phyloP scores from a whole-genome alignment of 176 grass and related monocot genomes.

The Ampelocalamus luodianensis region DNA sequence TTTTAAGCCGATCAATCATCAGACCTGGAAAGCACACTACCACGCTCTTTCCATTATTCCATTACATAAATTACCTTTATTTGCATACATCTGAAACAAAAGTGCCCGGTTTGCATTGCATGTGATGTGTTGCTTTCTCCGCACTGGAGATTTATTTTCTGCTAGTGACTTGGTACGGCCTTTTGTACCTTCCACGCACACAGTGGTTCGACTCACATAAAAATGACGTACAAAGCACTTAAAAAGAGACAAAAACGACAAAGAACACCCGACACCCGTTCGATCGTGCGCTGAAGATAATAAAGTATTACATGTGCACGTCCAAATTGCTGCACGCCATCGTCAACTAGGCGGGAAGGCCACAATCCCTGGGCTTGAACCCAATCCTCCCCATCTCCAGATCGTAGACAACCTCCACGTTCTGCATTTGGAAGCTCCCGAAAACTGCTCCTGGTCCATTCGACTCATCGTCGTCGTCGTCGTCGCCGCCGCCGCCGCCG shows the following conservation, averaged over 20 bases:
- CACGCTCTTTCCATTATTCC: background rate
- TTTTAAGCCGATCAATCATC: background rate
- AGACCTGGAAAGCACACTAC: background rate
- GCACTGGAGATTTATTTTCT: background rate
- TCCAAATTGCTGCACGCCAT: background rate
- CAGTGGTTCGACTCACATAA: background rate
- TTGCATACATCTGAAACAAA: background rate
- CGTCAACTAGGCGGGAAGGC: background rate
- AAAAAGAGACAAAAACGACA: background rate
- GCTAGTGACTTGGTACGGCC: background rate
- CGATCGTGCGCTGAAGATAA: background rate
- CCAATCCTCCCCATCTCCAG: conserved; percentile 44
- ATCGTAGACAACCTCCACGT: conserved; percentile 59
- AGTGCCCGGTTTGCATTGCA: background rate
- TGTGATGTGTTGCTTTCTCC: background rate
- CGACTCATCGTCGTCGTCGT: background rate
- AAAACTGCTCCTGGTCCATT: conserved; percentile 40
- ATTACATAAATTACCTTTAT: background rate
- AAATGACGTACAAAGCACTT: background rate
- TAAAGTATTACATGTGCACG: background rate
- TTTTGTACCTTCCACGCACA: background rate
- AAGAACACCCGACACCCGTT: background rate
- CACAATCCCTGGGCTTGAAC: conserved; percentile 52
- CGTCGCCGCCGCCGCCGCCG: too few relatives aligned
- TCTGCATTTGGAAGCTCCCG: conserved; percentile 65